Conservation (phyloP, 352 stramenopile genomes). For the Blastocystis sp. region DNA sequence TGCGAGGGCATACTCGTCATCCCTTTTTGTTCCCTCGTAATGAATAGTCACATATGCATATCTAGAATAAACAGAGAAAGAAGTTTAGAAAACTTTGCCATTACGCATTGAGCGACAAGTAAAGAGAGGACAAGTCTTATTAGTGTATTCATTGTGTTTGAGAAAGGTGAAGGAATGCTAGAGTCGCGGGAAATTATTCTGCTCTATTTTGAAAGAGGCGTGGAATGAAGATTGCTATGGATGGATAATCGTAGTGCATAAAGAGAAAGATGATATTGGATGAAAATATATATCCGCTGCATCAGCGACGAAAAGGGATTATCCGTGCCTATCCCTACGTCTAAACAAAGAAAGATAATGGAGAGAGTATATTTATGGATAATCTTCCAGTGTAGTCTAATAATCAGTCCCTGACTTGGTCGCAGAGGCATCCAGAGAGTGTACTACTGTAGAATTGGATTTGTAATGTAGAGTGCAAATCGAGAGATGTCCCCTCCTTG, state of each 20-base stretch:
- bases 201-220: no score
- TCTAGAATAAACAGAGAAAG: neutral
- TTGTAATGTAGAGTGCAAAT: neutral
- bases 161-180: neutral
- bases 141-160: neutral
- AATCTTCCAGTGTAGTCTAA: neutral
- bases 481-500: neutral
- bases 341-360: neutral
- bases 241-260: no score
- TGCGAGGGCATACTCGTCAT: slow-evolving; percentile 53
- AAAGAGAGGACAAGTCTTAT: neutral
- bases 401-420: neutral
- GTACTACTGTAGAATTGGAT: neutral
- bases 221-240: no score
- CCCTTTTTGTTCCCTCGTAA: slow-evolving; percentile 58
- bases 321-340: no score
- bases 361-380: neutral
- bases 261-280: no score
- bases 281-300: no score
- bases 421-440: neutral
- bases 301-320: no score
- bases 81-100: neutral
- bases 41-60: slow-evolving; percentile 61
- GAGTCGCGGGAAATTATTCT: no score
- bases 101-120: neutral